phyloP scores from a whole-genome alignment of 768 basidiomycete genomes.

The Pluteus cervinus region DNA sequence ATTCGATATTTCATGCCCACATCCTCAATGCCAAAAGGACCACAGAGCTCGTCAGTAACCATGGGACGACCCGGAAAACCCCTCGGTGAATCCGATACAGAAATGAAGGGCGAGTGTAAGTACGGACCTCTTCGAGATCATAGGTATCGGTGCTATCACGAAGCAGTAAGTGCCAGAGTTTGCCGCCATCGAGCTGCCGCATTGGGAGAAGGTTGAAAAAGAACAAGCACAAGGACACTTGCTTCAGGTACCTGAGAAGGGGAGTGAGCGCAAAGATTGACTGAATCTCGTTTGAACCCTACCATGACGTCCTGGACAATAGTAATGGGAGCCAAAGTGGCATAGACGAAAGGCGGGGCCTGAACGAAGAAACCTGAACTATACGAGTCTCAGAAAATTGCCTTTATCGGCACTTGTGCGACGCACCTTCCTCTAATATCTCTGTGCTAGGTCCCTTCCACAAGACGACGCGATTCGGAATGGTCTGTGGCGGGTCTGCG shows the following conservation, averaged over 20 bases:
- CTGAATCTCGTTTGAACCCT: conserved; percentile 17
- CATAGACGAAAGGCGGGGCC: conserved; percentile 35
- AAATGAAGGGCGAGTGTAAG: conserved; percentile 9
- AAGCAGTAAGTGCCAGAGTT: conserved; percentile 36
- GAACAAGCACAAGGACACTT: conserved; percentile 72
- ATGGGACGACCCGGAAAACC: no score
- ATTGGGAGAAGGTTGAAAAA: conserved; percentile 80
- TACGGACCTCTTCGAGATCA: conserved; percentile 7
- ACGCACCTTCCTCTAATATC: conserved; percentile 59
- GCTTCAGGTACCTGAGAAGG: conserved; percentile 46
- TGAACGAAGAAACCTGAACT: no score
- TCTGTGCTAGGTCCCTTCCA: conserved; percentile 71
- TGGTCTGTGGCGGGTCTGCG: conserved; percentile 12
- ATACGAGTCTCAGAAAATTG: no score
- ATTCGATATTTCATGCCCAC: no score
- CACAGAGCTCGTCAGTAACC: no score
- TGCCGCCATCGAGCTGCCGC: conserved; percentile 63
- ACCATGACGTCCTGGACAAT: conserved; percentile 47
- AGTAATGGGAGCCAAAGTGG: conserved; percentile 36
- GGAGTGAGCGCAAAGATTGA: not conserved
- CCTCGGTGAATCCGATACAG: no score
- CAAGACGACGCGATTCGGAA: conserved; percentile 40
- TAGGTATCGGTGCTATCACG: no score
- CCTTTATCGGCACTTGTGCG: no score
- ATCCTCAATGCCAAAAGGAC: no score